Percentiles rank a stretch among this genome's conserved stretches.
Conservation (phyloP, 306 rosid species). For the Quercus rubra region DNA sequence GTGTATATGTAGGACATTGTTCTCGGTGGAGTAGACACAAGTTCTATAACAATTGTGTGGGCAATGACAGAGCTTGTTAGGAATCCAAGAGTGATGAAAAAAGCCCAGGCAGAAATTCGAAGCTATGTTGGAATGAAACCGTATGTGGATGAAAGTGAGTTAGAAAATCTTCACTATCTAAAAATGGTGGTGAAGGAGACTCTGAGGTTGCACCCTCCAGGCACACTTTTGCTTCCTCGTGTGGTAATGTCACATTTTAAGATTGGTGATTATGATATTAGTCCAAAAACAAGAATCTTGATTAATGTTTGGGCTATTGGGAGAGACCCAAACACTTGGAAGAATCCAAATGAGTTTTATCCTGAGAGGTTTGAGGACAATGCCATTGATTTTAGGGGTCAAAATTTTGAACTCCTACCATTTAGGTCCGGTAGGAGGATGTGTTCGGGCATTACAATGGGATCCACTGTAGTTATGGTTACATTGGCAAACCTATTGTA, state of each 20-base stretch:
- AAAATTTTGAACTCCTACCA: slow-evolving; percentile 19
- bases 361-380: background rate
- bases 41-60: background rate
- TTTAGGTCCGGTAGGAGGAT: background rate
- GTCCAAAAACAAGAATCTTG: background rate
- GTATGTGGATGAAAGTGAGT: slow-evolving; percentile 14
- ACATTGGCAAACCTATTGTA: no score
- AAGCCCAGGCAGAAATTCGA: slow-evolving; percentile 4
- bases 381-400: background rate
- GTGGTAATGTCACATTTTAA: background rate
- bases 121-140: background rate
- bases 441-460: slow-evolving; percentile 18
- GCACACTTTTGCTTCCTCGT: slow-evolving; percentile 6
- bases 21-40: slow-evolving; percentile 25
- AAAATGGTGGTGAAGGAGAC: background rate
- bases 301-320: slow-evolving; percentile 30
- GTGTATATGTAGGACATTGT: background rate
- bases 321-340: slow-evolving; percentile 16
- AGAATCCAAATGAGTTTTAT: slow-evolving; percentile 10
- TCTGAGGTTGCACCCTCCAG: slow-evolving; percentile 15
- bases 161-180: slow-evolving; percentile 5
- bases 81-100: slow-evolving; percentile 21
- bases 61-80: background rate
- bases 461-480: no score
- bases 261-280: slow-evolving; percentile 7